A percentile compares a stretch with the other conserved stretches of the same genome.
Evolutionary conservation across 2,329 filamentous ascomycete species (phyloP).

Genomic region (Alternaria triticina): DNA sequence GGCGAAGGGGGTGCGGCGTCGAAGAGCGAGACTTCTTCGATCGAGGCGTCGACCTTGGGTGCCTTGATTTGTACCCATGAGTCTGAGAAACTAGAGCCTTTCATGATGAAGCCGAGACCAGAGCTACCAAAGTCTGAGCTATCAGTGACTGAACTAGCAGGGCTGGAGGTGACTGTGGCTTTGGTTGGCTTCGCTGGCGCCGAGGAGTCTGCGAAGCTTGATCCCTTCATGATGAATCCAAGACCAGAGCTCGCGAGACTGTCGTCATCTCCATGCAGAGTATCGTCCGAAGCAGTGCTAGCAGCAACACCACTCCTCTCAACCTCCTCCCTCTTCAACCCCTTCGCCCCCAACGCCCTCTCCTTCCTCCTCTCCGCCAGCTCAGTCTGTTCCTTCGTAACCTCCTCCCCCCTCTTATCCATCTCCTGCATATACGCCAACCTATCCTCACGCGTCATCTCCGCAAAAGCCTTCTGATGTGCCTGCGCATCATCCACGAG

Average conservation of each 20-base stretch:
- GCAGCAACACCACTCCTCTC: conserved; percentile 15
- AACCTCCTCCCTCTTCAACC: conserved; percentile 33
- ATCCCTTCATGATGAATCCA: conserved; percentile 36
- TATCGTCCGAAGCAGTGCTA: conserved; percentile 19
- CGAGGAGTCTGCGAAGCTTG: conserved; percentile 21
- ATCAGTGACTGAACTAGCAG: conserved; percentile 2
- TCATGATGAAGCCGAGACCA: conserved; percentile 34
- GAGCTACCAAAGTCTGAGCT: conserved; percentile 12
- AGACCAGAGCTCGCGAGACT: conserved; percentile 21
- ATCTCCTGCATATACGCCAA: conserved; percentile 66
- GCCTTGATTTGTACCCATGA: conserved; percentile 13
- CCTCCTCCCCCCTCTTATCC: conserved; percentile 61
- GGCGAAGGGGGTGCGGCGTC: conserved; percentile 21
- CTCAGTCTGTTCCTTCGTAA: conserved; percentile 54
- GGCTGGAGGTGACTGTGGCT: neutral
- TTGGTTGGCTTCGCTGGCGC: neutral
- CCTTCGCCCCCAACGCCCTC: conserved; percentile 58
- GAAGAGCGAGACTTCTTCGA: conserved; percentile 33
- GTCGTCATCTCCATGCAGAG: conserved; percentile 14
- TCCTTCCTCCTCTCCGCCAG: conserved; percentile 59
- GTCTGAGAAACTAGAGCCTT: conserved; percentile 30
- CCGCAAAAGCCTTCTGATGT: conserved; percentile 70
- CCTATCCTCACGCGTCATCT: conserved; percentile 64
- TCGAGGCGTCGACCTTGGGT: conserved; percentile 8
- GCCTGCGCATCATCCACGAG: conserved; percentile 78